Evolutionary conservation across 306 rosid species (phyloP).

Genomic region (Senna tora): DNA sequence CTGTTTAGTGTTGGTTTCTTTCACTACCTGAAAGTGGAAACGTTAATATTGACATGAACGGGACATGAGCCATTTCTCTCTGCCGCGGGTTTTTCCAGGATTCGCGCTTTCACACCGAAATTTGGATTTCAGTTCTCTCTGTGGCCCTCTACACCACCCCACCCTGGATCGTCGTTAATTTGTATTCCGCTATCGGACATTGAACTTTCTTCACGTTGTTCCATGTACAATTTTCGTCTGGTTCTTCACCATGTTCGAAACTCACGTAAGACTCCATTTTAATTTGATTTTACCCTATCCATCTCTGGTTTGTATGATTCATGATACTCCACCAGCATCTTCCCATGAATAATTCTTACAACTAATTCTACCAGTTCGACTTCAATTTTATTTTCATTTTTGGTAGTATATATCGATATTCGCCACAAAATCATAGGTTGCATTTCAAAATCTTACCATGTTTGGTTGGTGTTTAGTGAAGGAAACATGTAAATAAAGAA

Average conservation of each 20-base stretch:
- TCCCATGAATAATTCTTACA: background rate
- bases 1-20: too few relatives aligned
- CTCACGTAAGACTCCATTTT: slow-evolving; percentile 64
- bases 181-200: slow-evolving; percentile 33
- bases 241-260: slow-evolving; percentile 83
- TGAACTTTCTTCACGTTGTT: slow-evolving; percentile 20
- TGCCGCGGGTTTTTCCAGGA: slow-evolving; percentile 26
- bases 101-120: background rate
- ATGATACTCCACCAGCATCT: background rate
- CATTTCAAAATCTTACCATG: background rate
- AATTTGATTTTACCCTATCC: background rate
- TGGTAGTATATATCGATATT: background rate
- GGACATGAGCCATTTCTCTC: slow-evolving; percentile 4
- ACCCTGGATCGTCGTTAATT: slow-evolving; percentile 33
- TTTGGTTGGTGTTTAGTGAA: background rate
- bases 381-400: background rate
- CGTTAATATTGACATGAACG: too few relatives aligned
- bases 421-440: background rate
- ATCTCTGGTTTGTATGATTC: slow-evolving; percentile 8
- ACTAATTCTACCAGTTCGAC: background rate
- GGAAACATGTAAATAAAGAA: slow-evolving; percentile 2
- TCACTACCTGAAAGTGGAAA: too few relatives aligned
- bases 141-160: slow-evolving; percentile 8
- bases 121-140: background rate
- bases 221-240: slow-evolving; percentile 30